These are phyloP conservation scores for Aspergillus aculeatus DNA, from an alignment of 2,329 filamentous ascomycete genomes.

Conservation along the genomic window DNA sequence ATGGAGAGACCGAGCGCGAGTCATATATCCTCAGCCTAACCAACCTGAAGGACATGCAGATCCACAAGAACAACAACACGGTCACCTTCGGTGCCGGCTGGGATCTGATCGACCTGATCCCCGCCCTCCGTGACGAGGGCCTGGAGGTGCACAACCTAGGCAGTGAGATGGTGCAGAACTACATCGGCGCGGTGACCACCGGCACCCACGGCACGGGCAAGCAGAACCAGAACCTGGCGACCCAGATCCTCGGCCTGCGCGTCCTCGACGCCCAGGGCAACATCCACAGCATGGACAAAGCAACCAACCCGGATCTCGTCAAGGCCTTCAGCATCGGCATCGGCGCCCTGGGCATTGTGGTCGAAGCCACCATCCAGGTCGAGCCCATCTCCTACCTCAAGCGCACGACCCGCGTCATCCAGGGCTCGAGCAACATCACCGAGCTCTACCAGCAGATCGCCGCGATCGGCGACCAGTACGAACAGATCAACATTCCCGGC, in stretches of 20 bases:
- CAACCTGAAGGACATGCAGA: no score
- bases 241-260: conserved; percentile 16
- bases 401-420: no score
- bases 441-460: conserved; percentile 14
- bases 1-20: no score
- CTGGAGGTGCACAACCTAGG: conserved; percentile 20
- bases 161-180: conserved; percentile 20
- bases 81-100: conserved; percentile 24
- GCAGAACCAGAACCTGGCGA: conserved; percentile 14
- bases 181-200: conserved; percentile 18
- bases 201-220: conserved; percentile 21
- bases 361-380: conserved; percentile 19
- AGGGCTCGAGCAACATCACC: conserved; percentile 7
- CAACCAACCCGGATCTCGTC: conserved; percentile 14
- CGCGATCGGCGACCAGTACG: conserved; percentile 14
- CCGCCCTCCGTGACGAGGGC: conserved; percentile 15
- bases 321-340: conserved; percentile 20
- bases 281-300: conserved; percentile 13
- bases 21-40: no score
- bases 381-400: conserved; percentile 3
- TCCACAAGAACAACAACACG: background rate
- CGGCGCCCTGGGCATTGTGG: conserved; percentile 23
- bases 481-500: conserved; percentile 14
- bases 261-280: conserved; percentile 20
- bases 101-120: conserved; percentile 20